These are phyloP conservation scores for Chrysanthemum seticuspe DNA, from an alignment of 129 eudicot genomes.

Conservation along the genomic window DNA sequence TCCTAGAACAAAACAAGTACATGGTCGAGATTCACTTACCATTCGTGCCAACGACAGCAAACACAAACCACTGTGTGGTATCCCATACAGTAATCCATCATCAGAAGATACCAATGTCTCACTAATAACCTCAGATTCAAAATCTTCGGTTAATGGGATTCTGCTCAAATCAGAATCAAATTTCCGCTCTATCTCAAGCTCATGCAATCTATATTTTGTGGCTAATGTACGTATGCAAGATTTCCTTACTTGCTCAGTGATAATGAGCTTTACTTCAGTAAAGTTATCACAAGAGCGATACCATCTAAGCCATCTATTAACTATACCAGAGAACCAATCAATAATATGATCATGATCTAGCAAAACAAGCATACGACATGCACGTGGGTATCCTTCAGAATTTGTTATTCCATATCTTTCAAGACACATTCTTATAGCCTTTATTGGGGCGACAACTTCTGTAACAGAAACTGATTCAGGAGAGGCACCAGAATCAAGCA, in stretches of 20 bases:
- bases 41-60: constrained; percentile 64
- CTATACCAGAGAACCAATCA: constrained; percentile 76
- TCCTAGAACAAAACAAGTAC: constrained; percentile 78
- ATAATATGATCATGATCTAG: constrained; percentile 64
- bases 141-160: constrained; percentile 60
- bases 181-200: constrained; percentile 56
- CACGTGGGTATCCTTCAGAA: constrained; percentile 51
- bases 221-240: constrained; percentile 90
- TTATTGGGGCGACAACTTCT: constrained; percentile 55
- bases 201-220: constrained; percentile 63
- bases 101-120: constrained; percentile 30
- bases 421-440: constrained; percentile 62
- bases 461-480: constrained; percentile 33
- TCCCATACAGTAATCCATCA: constrained; percentile 66
- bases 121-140: constrained; percentile 28
- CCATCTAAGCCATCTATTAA: constrained; percentile 78
- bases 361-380: constrained; percentile 56
- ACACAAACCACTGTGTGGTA: constrained; percentile 65
- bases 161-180: constrained; percentile 62
- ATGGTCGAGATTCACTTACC: constrained; percentile 65
- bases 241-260: constrained; percentile 51
- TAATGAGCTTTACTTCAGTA: constrained; percentile 47
- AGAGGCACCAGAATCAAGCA: constrained; percentile 37
- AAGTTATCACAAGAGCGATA: constrained; percentile 63
- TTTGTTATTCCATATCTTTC: constrained; percentile 67